Evolutionary conservation across 1,139 yeast genomes (phyloP).

Genomic region (Kazachstania sp.): DNA sequence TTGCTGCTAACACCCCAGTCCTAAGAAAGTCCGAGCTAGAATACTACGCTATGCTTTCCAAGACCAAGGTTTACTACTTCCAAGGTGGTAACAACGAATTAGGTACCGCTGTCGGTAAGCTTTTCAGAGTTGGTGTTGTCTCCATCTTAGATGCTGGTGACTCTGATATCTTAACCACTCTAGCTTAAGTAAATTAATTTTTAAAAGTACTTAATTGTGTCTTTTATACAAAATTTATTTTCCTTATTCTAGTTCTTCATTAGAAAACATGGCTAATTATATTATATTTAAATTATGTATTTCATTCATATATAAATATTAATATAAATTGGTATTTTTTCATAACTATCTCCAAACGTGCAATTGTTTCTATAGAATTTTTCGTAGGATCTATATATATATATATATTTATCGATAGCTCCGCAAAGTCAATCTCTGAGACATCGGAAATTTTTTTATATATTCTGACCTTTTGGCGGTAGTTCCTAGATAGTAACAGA

Average conservation of each 20-base stretch:
- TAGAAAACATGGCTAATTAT: not conserved
- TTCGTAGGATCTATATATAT: too few relatives aligned
- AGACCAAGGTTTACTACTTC: constrained; percentile 95
- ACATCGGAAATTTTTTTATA: too few relatives aligned
- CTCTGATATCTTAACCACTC: constrained; percentile 78
- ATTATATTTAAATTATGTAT: not conserved
- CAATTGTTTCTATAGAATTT: too few relatives aligned
- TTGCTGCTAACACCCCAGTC: constrained; percentile 99
- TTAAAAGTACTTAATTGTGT: not conserved
- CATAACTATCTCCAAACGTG: too few relatives aligned
- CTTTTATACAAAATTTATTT: not conserved
- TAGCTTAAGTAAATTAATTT: constrained; percentile 25
- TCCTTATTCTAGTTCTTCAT: not conserved
- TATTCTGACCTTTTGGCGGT: too few relatives aligned
- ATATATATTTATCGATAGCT: too few relatives aligned
- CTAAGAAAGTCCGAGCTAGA: constrained; percentile 99
- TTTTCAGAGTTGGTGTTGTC: constrained; percentile 98
- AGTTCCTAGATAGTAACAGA: too few relatives aligned
- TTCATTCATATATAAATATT: not conserved
- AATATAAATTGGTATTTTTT: too few relatives aligned
- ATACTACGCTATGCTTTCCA: constrained; percentile 99
- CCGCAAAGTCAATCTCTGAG: too few relatives aligned
- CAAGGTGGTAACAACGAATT: constrained; percentile 99
- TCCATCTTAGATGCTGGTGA: constrained; percentile 98
- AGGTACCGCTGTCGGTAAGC: constrained; percentile 99